Conservation (phyloP, 345 rosid species). For the Melaleuca quinquenervia region DNA sequence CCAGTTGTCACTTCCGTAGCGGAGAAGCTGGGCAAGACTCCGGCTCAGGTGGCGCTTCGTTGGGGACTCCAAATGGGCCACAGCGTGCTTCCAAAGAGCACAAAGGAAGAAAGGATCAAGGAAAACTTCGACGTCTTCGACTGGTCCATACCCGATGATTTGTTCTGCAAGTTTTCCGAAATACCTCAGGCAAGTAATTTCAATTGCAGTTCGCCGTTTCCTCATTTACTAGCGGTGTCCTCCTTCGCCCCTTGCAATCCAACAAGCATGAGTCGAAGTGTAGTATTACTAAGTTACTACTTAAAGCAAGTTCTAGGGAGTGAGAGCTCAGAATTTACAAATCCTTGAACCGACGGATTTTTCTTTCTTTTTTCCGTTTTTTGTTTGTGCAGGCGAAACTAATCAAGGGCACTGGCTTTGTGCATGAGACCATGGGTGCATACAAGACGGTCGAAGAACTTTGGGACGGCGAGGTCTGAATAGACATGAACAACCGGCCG, state of each 20-base stretch:
- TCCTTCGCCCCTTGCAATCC: background rate
- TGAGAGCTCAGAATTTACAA: background rate
- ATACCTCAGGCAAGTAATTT: conserved; percentile 40
- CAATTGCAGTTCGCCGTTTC: background rate
- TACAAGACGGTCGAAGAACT: conserved; percentile 61
- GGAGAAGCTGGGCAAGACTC: conserved; percentile 60
- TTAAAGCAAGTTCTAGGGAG: background rate
- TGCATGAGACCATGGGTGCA: conserved; percentile 39
- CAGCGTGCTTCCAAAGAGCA: conserved; percentile 85
- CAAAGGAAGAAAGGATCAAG: conserved; percentile 56
- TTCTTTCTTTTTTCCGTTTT: background rate
- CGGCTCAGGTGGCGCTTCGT: conserved; percentile 77
- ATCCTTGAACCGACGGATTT: background rate
- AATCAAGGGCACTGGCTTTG: conserved; percentile 38
- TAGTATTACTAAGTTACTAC: background rate
- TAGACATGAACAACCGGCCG: background rate
- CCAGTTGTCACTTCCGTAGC: conserved; percentile 39
- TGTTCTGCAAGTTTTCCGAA: conserved; percentile 57
- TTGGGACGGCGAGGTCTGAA: conserved; percentile 88
- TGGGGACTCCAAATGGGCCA: conserved; percentile 92
- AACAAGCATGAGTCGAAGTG: background rate
- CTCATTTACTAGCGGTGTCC: background rate
- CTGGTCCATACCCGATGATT: conserved; percentile 75
- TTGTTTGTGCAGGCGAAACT: conserved; percentile 43
- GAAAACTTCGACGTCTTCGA: conserved; percentile 54